Conservation (phyloP, 257 asterid genomes). For the Primulina eburnea region DNA sequence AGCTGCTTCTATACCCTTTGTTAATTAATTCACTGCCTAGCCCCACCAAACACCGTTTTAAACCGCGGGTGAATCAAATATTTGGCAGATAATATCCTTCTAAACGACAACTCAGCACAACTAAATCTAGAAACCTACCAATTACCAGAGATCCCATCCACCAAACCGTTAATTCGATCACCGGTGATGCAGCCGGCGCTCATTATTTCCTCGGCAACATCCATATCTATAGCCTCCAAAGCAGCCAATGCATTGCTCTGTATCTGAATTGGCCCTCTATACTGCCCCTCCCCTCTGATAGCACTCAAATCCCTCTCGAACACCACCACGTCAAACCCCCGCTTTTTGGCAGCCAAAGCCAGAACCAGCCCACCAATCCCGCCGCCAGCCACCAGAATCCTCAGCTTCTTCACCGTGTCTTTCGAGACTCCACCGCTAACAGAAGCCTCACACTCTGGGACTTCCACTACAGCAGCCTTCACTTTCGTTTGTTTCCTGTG, state of each 20-base stretch:
- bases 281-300: constrained; percentile 92
- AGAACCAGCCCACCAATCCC: constrained; percentile 94
- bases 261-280: constrained; percentile 90
- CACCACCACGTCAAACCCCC: constrained; percentile 86
- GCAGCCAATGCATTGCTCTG: constrained; percentile 98
- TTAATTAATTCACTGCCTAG: background rate
- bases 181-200: constrained; percentile 87
- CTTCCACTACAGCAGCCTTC: constrained; percentile 34
- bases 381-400: constrained; percentile 90
- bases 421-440: constrained; percentile 18
- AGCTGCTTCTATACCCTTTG: background rate
- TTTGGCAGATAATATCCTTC: background rate
- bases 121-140: constrained; percentile 47
- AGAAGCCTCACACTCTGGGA: constrained; percentile 12
- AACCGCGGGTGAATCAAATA: background rate
- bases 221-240: constrained; percentile 87
- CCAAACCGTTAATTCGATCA: constrained; percentile 87
- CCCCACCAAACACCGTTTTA: no score
- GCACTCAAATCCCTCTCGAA: constrained; percentile 98
- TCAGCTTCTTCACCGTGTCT: constrained; percentile 48
- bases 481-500: constrained; percentile 31
- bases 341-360: constrained; percentile 81
- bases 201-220: constrained; percentile 77
- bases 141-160: constrained; percentile 80
- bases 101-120: background rate